Percentiles rank a stretch among this genome's conserved stretches.
phyloP scores from a whole-genome alignment of 257 asterid species.

The Anisodus tanguticus region DNA sequence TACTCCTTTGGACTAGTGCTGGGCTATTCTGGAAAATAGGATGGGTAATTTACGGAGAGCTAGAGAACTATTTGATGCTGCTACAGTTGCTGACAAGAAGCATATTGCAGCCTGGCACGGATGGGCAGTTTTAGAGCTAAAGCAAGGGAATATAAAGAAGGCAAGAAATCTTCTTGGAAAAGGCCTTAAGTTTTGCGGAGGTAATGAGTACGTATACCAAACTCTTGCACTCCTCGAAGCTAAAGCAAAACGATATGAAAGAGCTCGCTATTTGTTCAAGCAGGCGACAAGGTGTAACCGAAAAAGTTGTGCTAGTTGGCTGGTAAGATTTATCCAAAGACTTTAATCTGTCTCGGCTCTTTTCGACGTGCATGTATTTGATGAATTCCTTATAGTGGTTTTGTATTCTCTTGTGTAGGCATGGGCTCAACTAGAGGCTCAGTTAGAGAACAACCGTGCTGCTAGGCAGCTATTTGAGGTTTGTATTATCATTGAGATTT shows the following conservation, averaged over 20 bases:
- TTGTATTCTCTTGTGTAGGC: constrained; percentile 53
- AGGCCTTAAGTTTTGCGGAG: constrained; percentile 85
- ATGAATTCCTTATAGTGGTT: background rate
- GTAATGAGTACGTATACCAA: constrained; percentile 90
- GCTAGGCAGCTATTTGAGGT: constrained; percentile 90
- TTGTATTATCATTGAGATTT: constrained; percentile 2
- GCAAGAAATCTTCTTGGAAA: constrained; percentile 92
- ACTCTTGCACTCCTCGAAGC: constrained; percentile 94
- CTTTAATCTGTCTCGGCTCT: background rate
- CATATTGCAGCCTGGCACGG: constrained; percentile 99
- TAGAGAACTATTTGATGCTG: constrained; percentile 87
- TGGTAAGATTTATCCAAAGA: constrained; percentile 56
- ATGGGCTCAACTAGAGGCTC: constrained; percentile 99
- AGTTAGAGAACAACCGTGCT: constrained; percentile 59
- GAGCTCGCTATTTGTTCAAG: constrained; percentile 83
- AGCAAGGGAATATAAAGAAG: constrained; percentile 79
- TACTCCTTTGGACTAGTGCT: constrained; percentile 63
- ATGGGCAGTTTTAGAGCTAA: constrained; percentile 92
- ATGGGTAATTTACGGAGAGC: constrained; percentile 84
- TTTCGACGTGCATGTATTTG: background rate
- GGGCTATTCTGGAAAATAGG: constrained; percentile 94
- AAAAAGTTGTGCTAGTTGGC: constrained; percentile 99
- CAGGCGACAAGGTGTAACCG: constrained; percentile 91
- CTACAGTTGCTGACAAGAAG: constrained; percentile 91
- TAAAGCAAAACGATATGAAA: constrained; percentile 73